Base-by-base conservation (phyloP, 352 stramenopile species). In the Pseudoperonospora humuli region DNA sequence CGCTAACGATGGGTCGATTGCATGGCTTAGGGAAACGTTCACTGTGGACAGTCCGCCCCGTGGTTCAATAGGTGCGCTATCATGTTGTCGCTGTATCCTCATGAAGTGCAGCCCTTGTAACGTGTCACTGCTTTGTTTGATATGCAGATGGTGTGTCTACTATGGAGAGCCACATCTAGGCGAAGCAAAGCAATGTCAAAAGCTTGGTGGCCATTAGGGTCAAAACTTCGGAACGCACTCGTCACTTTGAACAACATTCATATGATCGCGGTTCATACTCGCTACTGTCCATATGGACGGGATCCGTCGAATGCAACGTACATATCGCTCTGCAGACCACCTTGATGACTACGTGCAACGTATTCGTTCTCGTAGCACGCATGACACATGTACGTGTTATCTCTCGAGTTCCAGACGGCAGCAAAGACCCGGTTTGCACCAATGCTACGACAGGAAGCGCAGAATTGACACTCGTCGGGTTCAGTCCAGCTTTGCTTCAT, bases 151-250 rank as follows among this genome's bases (percentile, higher is more conserved):
- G 39, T 14, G 31, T 60, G 70, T 60, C 69, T 42, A 72, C 64
- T n/a, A 83, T 83, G 70, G 70, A 84, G 50, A 66, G 70, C 5
- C 67, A 75, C 19, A 86, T 86, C 41, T 86, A 65, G 49, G 15
- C 19, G 18, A 23, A 50, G 39, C 18, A 9, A 45, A 42, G 5
- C 24, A 10, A 33, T n/a, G 15, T 15, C 21, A n/a, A 8, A 39
- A 13, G 28, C 28, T 13, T 34, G 17, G n/a, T 19, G n/a, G n/a
- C n/a, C n/a, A n/a, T n/a, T n/a, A n/a, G n/a, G n/a, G n/a, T n/a
- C n/a, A n/a, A n/a, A n/a, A n/a, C n/a, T n/a, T n/a, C n/a, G n/a
- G n/a, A n/a, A n/a, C n/a, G n/a, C n/a, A n/a, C n/a, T n/a, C n/a
- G n/a, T n/a, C n/a, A n/a, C n/a, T n/a, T n/a, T n/a, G n/a, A n/a